Evolutionary conservation across 495 filamentous ascomycete species (phyloP).

Genomic region (Recurvomyces mirabilis): DNA sequence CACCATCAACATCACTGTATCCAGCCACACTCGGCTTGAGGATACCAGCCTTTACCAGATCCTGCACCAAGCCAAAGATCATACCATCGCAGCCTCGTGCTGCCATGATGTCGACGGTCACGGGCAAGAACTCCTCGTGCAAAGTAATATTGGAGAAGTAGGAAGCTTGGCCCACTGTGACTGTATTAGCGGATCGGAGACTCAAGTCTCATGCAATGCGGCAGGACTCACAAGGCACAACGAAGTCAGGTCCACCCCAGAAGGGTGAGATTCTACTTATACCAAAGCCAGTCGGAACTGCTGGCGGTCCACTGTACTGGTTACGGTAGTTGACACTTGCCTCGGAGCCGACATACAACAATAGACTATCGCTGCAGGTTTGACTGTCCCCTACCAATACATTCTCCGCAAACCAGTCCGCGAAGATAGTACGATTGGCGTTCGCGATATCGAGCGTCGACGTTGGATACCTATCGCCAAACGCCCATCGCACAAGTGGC

Average conservation of each 20-base stretch:
- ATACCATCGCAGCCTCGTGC: conserved; percentile 53
- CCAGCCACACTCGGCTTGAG: conserved; percentile 38
- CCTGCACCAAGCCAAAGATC: conserved; percentile 44
- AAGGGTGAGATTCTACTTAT: conserved; percentile 37
- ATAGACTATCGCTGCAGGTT: conserved; percentile 33
- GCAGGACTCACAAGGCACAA: conserved; percentile 36
- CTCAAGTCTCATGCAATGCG: background rate
- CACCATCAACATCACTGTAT: conserved; percentile 24
- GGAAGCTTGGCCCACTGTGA: conserved; percentile 41
- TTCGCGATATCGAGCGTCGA: conserved; percentile 30
- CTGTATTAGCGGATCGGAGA: too few species aligned
- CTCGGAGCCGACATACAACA: conserved; percentile 29
- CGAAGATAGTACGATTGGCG: conserved; percentile 41
- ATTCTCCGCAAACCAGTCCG: conserved; percentile 40
- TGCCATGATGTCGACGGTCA: conserved; percentile 47
- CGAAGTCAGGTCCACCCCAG: conserved; percentile 43
- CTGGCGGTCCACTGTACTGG: conserved; percentile 26
- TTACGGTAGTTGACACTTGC: conserved; percentile 26
- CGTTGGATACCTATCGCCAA: conserved; percentile 36
- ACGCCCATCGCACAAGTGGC: conserved; percentile 46
- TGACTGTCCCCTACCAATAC: conserved; percentile 34
- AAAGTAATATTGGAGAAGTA: conserved; percentile 43
- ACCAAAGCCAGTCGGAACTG: conserved; percentile 36
- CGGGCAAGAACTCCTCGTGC: conserved; percentile 46
- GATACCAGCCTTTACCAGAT: conserved; percentile 40